These are phyloP conservation scores for Alloteropsis semialata DNA, from an alignment of 176 grass and related monocot genomes.

Conservation along the genomic window DNA sequence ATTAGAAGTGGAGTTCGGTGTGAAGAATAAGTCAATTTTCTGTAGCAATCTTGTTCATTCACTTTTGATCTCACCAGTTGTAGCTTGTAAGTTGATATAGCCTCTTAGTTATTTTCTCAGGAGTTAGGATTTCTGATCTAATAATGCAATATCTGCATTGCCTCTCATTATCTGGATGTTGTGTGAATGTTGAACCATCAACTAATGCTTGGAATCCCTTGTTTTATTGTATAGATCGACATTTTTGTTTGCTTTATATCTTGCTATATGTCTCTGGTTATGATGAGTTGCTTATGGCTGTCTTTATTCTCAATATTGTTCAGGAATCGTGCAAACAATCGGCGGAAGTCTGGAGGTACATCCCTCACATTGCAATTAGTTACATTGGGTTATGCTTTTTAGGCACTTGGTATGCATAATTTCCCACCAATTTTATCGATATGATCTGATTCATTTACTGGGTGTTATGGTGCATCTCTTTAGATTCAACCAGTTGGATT, in stretches of 20 bases:
- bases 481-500: background rate
- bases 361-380: slow-evolving; percentile 1
- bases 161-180: background rate
- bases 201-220: background rate
- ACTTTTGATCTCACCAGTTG: slow-evolving; percentile 15
- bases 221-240: background rate
- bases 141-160: background rate
- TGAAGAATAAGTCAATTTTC: background rate
- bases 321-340: slow-evolving; percentile 49
- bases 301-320: slow-evolving; percentile 32
- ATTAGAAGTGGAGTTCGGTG: background rate
- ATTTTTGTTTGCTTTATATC: slow-evolving; percentile 4
- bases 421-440: background rate
- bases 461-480: slow-evolving; percentile 22
- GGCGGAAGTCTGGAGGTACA: slow-evolving; percentile 54
- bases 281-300: slow-evolving; percentile 8
- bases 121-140: slow-evolving; percentile 6
- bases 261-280: slow-evolving; percentile 10
- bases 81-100: slow-evolving; percentile 17
- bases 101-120: background rate
- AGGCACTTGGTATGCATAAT: background rate
- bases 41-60: background rate
- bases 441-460: background rate
- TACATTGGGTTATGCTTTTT: background rate
- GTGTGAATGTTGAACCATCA: background rate